These are phyloP conservation scores for Quercus rubra DNA, from an alignment of 306 rosid genomes.

Conservation along the genomic window DNA sequence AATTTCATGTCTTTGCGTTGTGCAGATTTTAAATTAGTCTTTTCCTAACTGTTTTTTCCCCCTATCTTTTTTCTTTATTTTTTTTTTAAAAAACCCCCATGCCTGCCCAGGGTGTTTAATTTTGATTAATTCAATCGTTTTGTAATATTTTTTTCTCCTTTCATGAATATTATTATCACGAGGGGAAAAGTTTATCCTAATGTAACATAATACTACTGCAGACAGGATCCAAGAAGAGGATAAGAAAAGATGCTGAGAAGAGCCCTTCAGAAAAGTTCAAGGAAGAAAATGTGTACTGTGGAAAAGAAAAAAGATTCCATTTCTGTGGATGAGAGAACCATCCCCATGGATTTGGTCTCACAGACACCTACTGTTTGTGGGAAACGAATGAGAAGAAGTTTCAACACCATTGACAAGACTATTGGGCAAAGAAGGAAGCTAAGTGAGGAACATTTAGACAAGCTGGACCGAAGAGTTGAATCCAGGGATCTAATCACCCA, in stretches of 20 bases:
- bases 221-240: neutral
- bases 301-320: neutral
- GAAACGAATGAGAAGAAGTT: neutral
- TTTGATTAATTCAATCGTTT: too few relatives aligned
- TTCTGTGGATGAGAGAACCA: neutral
- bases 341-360: neutral
- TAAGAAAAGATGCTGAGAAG: neutral
- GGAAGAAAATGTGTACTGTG: neutral
- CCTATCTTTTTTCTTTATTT: neutral
- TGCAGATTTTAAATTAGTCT: too few relatives aligned
- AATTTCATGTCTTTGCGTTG: too few relatives aligned
- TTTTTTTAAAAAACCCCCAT: too few relatives aligned
- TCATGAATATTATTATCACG: neutral
- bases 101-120: too few relatives aligned
- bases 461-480: conserved; percentile 12
- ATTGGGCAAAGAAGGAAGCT: conserved; percentile 4
- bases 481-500: conserved; percentile 25
- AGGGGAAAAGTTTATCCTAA: neutral
- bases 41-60: too few relatives aligned
- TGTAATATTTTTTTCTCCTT: neutral
- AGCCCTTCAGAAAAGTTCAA: neutral
- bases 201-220: neutral
- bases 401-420: conserved; percentile 2
- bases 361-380: neutral
- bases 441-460: neutral